Evolutionary conservation across 1,284 basidiomycete species (phyloP), one percentile per base, ranked within the genome.

Genomic region (Anthracocystis panici-leucophaei): DNA sequence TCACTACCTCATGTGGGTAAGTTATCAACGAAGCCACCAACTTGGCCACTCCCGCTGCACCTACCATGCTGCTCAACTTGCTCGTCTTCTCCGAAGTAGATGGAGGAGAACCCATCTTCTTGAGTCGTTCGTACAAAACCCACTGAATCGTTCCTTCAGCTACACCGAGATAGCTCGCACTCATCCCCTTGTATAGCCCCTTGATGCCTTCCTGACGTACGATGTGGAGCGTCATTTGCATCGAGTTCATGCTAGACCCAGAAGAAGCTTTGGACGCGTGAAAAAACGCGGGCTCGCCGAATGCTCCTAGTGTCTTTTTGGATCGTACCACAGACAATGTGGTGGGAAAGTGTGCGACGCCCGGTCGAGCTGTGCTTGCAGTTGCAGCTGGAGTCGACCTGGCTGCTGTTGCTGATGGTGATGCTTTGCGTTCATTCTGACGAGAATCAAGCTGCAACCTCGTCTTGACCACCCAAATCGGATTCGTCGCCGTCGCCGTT

Each of bases 391-490:
- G 6, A 11, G 8, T 18, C 31, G 50, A 14, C 18, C 45, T 57
- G 27, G 60, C 12, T 6, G 45, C 9, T 52, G 51, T 27, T 20
- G 55, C 21, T 27, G 31, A 40, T 21, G 56, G 3, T 18, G 41
- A 20, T 33, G 57, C 48, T 12, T 25, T 31, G 18, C 57, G 57
- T 66, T 72, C 48, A 49, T 69, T 64, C 7, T 54, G 57, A n/a
- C 67, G 57, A 9, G 79, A 77, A 56, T 85, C 84, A 31, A 95
- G 90, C 85, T 99, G 96, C 55, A 98, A 83, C 3, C 96, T 91
- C 40, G 96, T 99, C 86, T 98, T 98, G 77, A 99, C 93, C 42
- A 99, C 95, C 96, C 96, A 99, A 49, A 99, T 97, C 0, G 96
- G 96, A 85, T 98, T 98, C 18, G 96, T 98, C 11, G 91, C 93